Conservation (phyloP, 164 flowering plant species). For the Tetracentron sinense region DNA sequence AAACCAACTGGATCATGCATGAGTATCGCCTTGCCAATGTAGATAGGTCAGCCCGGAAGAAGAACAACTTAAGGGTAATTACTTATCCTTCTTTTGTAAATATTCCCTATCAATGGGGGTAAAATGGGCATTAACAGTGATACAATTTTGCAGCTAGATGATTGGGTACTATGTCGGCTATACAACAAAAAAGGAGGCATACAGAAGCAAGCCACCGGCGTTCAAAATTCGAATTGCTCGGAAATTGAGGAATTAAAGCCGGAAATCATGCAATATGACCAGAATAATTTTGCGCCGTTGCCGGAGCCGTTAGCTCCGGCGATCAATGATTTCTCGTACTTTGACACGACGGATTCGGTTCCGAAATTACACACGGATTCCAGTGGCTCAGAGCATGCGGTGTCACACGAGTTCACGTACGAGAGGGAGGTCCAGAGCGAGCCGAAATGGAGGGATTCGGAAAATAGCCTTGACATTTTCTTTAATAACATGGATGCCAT, state of each 20-base stretch:
- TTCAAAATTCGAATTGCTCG: conserved; percentile 13
- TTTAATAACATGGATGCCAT: conserved; percentile 32
- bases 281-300: not conserved
- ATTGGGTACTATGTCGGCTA: conserved; percentile 81
- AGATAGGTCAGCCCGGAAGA: conserved; percentile 48
- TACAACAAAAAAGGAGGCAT: conserved; percentile 75
- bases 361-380: conserved; percentile 57
- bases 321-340: conserved; percentile 19
- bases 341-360: conserved; percentile 52
- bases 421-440: conserved; percentile 70
- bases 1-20: conserved; percentile 80
- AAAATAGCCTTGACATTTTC: conserved; percentile 23
- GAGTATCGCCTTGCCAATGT: conserved; percentile 66
- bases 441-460: conserved; percentile 48
- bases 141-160: conserved; percentile 62
- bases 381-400: conserved; percentile 64
- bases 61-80: conserved; percentile 44
- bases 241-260: conserved; percentile 43
- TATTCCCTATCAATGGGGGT: not conserved
- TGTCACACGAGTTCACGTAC: conserved; percentile 45
- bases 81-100: not conserved
- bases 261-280: conserved; percentile 5
- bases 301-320: not conserved
- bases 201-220: conserved; percentile 30
- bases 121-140: not conserved